phyloP scores from a whole-genome alignment of 768 basidiomycete genomes.

The Psilocybe subaeruginosa region DNA sequence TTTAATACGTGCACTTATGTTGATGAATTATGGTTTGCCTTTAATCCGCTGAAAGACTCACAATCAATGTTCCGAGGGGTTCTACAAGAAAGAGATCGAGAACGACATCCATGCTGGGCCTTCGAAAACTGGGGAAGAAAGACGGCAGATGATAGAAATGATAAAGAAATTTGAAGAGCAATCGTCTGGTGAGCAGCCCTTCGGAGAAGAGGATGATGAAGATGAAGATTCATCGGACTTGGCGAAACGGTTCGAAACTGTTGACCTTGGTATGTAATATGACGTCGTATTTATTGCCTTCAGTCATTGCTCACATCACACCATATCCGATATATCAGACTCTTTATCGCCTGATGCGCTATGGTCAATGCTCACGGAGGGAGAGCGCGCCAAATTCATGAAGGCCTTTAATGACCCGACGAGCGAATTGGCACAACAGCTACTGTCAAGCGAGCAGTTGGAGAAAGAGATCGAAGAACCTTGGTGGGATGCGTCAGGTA shows the following conservation, averaged over 20 bases:
- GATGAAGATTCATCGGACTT: constrained; percentile 47
- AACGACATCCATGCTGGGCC: constrained; percentile 58
- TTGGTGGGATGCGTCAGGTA: constrained; percentile 66
- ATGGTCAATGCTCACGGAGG: constrained; percentile 62
- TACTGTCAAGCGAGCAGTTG: constrained; percentile 62
- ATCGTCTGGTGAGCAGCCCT: constrained; percentile 32
- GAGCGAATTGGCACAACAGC: constrained; percentile 60
- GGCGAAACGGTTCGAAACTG: constrained; percentile 47
- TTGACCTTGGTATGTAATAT: constrained; percentile 64
- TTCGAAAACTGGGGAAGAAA: constrained; percentile 59
- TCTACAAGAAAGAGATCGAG: constrained; percentile 79
- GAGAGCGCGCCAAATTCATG: constrained; percentile 64
- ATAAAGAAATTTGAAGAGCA: constrained; percentile 77
- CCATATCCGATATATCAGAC: constrained; percentile 37
- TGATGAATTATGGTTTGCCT: not conserved
- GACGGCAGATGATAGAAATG: constrained; percentile 67
- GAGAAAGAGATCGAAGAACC: constrained; percentile 53
- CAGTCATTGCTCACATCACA: not conserved
- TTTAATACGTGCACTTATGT: constrained; percentile 4
- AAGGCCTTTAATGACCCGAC: constrained; percentile 60
- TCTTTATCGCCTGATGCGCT: constrained; percentile 56
- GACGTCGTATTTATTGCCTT: not conserved
- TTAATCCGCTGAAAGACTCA: constrained; percentile 46
- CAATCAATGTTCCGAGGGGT: constrained; percentile 76
- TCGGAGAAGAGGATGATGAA: constrained; percentile 28